Percentiles rank a stretch among this genome's conserved stretches.
Evolutionary conservation across 2,329 filamentous ascomycete species (phyloP).

Genomic region (Blastomyces emzantsi): DNA sequence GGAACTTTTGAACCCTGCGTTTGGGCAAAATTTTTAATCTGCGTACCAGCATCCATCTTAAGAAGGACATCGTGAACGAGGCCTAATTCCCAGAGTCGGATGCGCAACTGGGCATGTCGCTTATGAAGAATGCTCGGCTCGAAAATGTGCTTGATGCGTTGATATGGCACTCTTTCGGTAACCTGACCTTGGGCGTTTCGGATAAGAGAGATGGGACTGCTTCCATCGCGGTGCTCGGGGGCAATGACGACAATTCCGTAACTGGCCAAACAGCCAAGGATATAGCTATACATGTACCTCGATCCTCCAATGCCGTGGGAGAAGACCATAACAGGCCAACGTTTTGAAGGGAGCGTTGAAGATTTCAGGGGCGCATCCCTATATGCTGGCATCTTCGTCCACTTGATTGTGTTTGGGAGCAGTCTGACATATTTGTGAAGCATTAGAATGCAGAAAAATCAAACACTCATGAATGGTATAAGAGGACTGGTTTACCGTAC

Average conservation of each 20-base stretch:
- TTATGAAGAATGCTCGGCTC: slow-evolving; percentile 56
- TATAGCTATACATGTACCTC: slow-evolving; percentile 76
- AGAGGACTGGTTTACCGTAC: slow-evolving; percentile 21
- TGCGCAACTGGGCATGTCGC: slow-evolving; percentile 62
- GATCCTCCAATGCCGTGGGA: slow-evolving; percentile 77
- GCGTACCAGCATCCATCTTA: slow-evolving; percentile 52
- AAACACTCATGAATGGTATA: background rate
- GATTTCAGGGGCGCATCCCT: slow-evolving; percentile 48
- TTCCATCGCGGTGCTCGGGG: slow-evolving; percentile 75
- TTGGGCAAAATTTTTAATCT: slow-evolving; percentile 18
- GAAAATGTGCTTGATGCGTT: slow-evolving; percentile 50
- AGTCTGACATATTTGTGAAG: slow-evolving; percentile 7
- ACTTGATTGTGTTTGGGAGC: slow-evolving; percentile 19
- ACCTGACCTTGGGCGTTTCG: slow-evolving; percentile 37
- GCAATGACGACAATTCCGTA: slow-evolving; percentile 74
- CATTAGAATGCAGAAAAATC: background rate
- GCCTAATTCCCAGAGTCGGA: slow-evolving; percentile 71
- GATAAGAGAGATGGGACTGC: slow-evolving; percentile 63
- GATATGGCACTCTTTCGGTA: slow-evolving; percentile 27
- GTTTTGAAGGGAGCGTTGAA: slow-evolving; percentile 38
- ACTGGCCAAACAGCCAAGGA: slow-evolving; percentile 68
- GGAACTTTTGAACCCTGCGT: slow-evolving; percentile 32
- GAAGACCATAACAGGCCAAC: slow-evolving; percentile 78
- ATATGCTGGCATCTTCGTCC: slow-evolving; percentile 22
- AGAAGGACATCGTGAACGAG: slow-evolving; percentile 59